These are phyloP conservation scores for Neurospora tetrasperma DNA, from an alignment of 495 filamentous ascomycete genomes.

Conservation along the genomic window DNA sequence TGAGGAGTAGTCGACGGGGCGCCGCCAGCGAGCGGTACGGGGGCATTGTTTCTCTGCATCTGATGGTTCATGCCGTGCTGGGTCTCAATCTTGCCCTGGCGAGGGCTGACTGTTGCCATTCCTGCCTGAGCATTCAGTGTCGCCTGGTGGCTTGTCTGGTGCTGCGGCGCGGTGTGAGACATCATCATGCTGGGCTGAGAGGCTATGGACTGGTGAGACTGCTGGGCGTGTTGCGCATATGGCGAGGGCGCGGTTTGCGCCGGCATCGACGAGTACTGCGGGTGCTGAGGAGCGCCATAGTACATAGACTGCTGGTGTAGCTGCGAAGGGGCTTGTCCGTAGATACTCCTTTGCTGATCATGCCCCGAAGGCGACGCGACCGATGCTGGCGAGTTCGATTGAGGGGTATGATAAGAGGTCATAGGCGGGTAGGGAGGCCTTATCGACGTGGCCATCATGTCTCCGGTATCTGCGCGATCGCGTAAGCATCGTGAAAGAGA, in stretches of 20 bases:
- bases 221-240: conserved; percentile 65
- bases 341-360: conserved; percentile 80
- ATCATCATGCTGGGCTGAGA: conserved; percentile 46
- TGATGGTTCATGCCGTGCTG: conserved; percentile 41
- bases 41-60: conserved; percentile 43
- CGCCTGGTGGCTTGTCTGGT: conserved; percentile 38
- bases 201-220: conserved; percentile 52
- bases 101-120: conserved; percentile 49
- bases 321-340: conserved; percentile 70
- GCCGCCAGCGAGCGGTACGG: conserved; percentile 37
- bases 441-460: conserved; percentile 91
- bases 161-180: conserved; percentile 45
- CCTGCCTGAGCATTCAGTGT: conserved; percentile 38
- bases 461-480: conserved; percentile 55
- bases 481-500: conserved; percentile 17
- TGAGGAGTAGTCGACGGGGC: conserved; percentile 32
- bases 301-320: conserved; percentile 63
- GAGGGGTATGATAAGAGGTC: conserved; percentile 72
- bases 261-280: conserved; percentile 61
- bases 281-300: conserved; percentile 48
- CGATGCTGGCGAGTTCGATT: conserved; percentile 93
- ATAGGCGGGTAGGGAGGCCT: conserved; percentile 78
- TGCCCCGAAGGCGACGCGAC: conserved; percentile 83
- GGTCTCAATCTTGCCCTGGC: conserved; percentile 50
- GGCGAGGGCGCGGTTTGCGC: conserved; percentile 56